Evolutionary conservation across 2,329 filamentous ascomycete species (phyloP), one percentile per base, ranked within the genome.

Genomic region (Cercospora sesami): DNA sequence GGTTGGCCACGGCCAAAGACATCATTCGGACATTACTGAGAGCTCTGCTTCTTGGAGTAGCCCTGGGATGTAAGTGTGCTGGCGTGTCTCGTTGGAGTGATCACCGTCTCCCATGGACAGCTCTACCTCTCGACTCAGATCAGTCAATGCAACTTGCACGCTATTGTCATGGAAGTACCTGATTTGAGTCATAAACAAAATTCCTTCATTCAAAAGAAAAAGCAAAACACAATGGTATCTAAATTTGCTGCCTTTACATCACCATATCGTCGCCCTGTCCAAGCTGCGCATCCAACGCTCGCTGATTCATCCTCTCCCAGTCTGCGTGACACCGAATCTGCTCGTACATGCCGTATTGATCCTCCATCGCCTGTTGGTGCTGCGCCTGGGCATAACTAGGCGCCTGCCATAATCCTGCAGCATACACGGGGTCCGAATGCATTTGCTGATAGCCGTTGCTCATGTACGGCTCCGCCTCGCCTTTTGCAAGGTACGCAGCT

Each of bases 401-500:
- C 78, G 85, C 68, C n/a, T 70, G 79, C 83, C 75, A 80, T 75
- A 77, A 63, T 68, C 73, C 78, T 48, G 79, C 68, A 42, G 76
- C 85, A 77, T 92, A 93, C n/a, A 90, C 90, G 0, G 91, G 90
- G 71, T 93, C 90, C 2, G 83, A 84, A 65, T 84, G 81, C 62
- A 64, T 45, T 73, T 90, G 71, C 74, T 92, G 90, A 77, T 96
- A 97, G 14, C 93, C 93, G 6, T 88, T 90, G 59, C 87, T 79
- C 86, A 97, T 96, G 79, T 97, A 97, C 0, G 93, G 93, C 79
- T 96, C 92, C 45, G 86, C 87, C 69, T 73, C 73, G 36, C 55
- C 79, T 70, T 33, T 68, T 60, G 30, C 64, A 53, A 64, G 66
- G 53, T 48, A 62, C 33, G 45, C 66, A 63, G 45, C 66, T 61